Evolutionary conservation across 2,329 filamentous ascomycete species (phyloP), one percentile per base, ranked within the genome.

Genomic region (Gliomastix tumulicola): DNA sequence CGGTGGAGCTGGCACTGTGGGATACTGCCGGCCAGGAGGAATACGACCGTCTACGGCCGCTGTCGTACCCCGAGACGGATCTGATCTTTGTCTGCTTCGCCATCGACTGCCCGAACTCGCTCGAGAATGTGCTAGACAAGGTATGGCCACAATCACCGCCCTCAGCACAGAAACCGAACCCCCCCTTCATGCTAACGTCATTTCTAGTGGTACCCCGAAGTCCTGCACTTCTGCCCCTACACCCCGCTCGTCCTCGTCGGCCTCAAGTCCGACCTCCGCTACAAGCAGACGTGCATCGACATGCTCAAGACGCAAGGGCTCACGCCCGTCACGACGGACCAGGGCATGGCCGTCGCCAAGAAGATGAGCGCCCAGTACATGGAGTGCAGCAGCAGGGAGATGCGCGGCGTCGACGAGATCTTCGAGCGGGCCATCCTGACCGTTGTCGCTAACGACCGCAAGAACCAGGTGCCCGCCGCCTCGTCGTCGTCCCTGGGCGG

Each of bases 121-220:
- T 98, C 36, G 92, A 98, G 58, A 98, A 98, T 63, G 90, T 98
- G 41, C 83, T 97, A 69, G 92, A 98, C 69, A 98, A 98, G 83
- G 92, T 96, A 13, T n/a, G 31, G 33, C 17, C 25, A 13, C 6
- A 11, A 17, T 16, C n/a, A n/a, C 17, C 17, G 16, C 10, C 19
- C n/a, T 28, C 18, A 17, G 7, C 21, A 9, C 16, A 19, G 13
- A 31, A 19, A n/a, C n/a, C n/a, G n/a, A n/a, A n/a, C n/a, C n/a
- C n/a, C n/a, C n/a, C n/a, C n/a, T n/a, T n/a, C n/a, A n/a, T n/a
- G 16, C 19, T 15, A 19, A 33, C 28, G 39, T 36, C 21, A 33
- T 30, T 15, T 12, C 36, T 50, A 97, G 92, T 98, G 92, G 92
- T 98, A 96, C 56, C 92, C 92, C 42, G 92, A 98, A 70, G 92